Base-by-base conservation (phyloP, 1,139 yeast genomes). In the Hanseniaspora sp. region DNA sequence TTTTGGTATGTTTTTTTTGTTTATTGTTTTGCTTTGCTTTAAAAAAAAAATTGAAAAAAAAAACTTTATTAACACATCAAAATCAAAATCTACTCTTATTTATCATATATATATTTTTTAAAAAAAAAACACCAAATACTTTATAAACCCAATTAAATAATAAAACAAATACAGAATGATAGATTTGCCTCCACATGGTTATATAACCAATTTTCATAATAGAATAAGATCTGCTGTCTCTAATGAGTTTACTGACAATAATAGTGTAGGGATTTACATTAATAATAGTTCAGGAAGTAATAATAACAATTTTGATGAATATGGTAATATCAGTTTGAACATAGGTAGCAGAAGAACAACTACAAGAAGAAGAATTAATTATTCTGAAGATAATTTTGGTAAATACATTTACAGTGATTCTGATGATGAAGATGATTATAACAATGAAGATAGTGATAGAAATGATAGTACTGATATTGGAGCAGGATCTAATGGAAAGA, bases 271-370 rank as follows among this genome's bases (percentile, higher is more conserved):
- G 5, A 18, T 45, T 1, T 51, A 51, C 38, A 39, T 51, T 11
- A 33, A 41, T n/a, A n/a, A 42, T 7, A 28, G 41, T 13, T 7
- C 17, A 7, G 17, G 18, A 2, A 31, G 17, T 2, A 34, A 17
- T 9, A n/a, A 1, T 4, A 48, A 18, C 12, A 42, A 35, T 28
- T 37, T 30, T 11, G 31, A 40, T 18, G 35, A 35, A 5, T 39
- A 45, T 29, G 39, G 29, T n/a, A 45, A 40, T 12, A 33, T 30
- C 11, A 48, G 40, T 30, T 39, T 42, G 12, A 18, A 45, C 5
- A 83, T 85, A 5, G 87, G 90, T 3, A 81, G 83, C 3, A 79
- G 87, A 7, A 77, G 96, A 59, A 76, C 84, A 42, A 84, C 88
- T 39, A 87, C 87, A 64, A 76, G 96, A 62, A 82, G 88, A 4